Conservation (phyloP, 257 asterid genomes). For the Nicotiana noctiflora region DNA sequence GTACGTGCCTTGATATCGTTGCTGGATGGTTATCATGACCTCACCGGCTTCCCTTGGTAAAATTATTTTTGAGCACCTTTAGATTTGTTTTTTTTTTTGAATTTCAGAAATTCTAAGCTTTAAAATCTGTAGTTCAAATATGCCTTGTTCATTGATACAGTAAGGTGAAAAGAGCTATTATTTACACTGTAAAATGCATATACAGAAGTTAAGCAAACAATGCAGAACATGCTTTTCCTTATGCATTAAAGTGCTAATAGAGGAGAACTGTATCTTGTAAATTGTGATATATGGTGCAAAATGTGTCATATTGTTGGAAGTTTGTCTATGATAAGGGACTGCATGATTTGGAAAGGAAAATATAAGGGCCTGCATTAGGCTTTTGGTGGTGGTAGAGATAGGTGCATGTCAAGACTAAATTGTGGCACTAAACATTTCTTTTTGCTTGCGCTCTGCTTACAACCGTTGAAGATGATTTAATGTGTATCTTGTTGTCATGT, state of each 20-base stretch:
- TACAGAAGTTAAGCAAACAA: background rate
- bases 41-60: slow-evolving; percentile 40
- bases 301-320: background rate
- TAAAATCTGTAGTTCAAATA: background rate
- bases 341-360: background rate
- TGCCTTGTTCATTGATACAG: background rate
- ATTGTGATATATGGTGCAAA: background rate
- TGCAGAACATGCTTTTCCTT: background rate
- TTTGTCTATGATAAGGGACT: background rate
- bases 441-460: background rate
- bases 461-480: background rate
- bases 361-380: background rate
- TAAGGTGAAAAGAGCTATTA: background rate
- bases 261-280: background rate
- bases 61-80: background rate
- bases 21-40: slow-evolving; percentile 31
- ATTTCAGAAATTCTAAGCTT: background rate
- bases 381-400: background rate
- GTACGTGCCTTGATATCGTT: slow-evolving; percentile 26
- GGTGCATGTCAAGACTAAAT: background rate
- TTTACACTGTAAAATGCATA: background rate
- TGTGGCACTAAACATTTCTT: background rate
- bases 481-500: background rate
- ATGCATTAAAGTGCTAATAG: background rate
- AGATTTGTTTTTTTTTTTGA: too few relatives aligned